Evolutionary conservation across 208 protist genomes (phyloP), one percentile per base, ranked within the genome.

Genomic region (Acanthamoeba culbertsoni): DNA sequence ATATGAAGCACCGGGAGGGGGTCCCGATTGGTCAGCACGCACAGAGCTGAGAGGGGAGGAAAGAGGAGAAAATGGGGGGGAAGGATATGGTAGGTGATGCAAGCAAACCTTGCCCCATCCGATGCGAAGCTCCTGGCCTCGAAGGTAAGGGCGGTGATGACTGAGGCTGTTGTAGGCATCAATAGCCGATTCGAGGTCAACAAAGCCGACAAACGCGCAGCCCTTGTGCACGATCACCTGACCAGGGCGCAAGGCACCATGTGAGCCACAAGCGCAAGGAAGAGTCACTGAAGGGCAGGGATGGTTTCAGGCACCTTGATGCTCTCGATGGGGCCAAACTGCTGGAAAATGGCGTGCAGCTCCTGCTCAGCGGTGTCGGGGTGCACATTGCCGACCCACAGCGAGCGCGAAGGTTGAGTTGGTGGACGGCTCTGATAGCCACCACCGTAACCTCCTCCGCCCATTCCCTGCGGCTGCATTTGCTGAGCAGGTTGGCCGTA

Each of bases 221-320:
- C 35, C 77, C 86, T 92, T 92, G 86, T 92, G 86, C 33, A 37
- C 28, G 40, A 92, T 59, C 42, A 92, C 51, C 86, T 92, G 43
- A 4, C 16, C 12, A 43, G 28, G 28, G 12, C 59, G 20, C 7
- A 68, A 68, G 18, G 59, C 7, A 26, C 12, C 59, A 68, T 59
- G 14, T 23, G 23, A 59, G 51, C 51, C 16, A 59, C 14, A n/a
- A 35, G 12, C 16, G 51, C 48, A 26, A 90, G 10, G 73, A 84
- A 55, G 18, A 62, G 53, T 23, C 16, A n/a, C 16, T 62, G 53
- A 23, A 62, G 23, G 23, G 53, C 18, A n/a, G 53, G 23, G 16
- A 62, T 16, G 53, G 16, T 16, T n/a, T n/a, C 53, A 62, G 10
- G 65, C 23, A 92, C 86, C 86, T 77, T 92, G 6, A 92, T 45